Percentiles rank a stretch among this genome's conserved stretches.
These are phyloP conservation scores for Westerdykella sp. DNA, from an alignment of 2,329 filamentous ascomycete genomes.

Conservation along the genomic window DNA sequence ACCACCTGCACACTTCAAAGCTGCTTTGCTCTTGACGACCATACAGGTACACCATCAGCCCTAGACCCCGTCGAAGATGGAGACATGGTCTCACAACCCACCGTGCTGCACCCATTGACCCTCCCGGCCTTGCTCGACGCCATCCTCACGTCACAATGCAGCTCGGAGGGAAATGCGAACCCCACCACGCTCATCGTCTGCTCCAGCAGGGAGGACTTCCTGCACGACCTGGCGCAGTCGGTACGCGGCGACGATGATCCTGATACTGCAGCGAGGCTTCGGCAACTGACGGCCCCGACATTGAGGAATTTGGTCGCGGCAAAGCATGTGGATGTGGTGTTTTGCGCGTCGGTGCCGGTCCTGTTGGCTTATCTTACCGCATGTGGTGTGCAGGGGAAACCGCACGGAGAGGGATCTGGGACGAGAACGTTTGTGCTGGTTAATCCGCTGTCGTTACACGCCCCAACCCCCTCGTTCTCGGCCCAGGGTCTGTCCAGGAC, in stretches of 20 bases:
- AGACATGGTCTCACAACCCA: slow-evolving; percentile 21
- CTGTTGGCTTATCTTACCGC: slow-evolving; percentile 69
- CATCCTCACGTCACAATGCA: slow-evolving; percentile 48
- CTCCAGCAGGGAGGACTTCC: slow-evolving; percentile 57
- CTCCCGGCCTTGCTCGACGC: slow-evolving; percentile 54
- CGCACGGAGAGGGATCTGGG: slow-evolving; percentile 5
- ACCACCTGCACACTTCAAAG: not conserved
- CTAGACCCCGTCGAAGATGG: not conserved
- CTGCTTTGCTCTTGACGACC: not conserved
- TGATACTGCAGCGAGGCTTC: slow-evolving; percentile 9
- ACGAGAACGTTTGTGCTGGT: slow-evolving; percentile 52
- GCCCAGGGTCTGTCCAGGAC: slow-evolving; percentile 64
- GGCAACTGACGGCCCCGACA: slow-evolving; percentile 53
- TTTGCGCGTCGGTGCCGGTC: slow-evolving; percentile 68
- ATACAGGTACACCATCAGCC: not conserved
- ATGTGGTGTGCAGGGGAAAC: slow-evolving; percentile 30
- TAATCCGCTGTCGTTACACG: slow-evolving; percentile 60
- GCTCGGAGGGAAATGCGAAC: slow-evolving; percentile 42
- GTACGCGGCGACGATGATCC: slow-evolving; percentile 25
- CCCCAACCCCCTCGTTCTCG: slow-evolving; percentile 65
- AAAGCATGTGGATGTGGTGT: slow-evolving; percentile 62
- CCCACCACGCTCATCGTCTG: slow-evolving; percentile 68
- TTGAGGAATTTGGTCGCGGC: slow-evolving; percentile 65
- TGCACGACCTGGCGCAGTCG: slow-evolving; percentile 52
- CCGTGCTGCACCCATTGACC: slow-evolving; percentile 36